Base-by-base conservation (phyloP, 768 basidiomycete species). In the Auricularia auricula-judae region DNA sequence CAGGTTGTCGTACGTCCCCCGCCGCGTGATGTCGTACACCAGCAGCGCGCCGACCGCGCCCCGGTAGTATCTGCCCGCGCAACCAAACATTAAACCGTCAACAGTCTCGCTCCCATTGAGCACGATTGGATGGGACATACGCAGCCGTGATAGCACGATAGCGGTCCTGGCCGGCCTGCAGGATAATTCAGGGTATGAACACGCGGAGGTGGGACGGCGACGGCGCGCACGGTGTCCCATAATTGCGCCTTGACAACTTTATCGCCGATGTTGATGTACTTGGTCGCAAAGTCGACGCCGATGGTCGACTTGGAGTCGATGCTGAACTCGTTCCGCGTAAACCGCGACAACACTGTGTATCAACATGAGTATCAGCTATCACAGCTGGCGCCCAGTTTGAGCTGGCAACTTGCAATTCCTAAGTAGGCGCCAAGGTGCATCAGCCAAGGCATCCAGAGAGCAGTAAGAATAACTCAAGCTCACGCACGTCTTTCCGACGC, bases 301-400 rank as follows among this genome's bases (percentile, higher is more conserved):
- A 99, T 98, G 29, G 97, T 99, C 66, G 96, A 98, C 81, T 98
- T 98, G 54, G 94, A 93, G 74, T 98, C 97, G 69, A 96, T 83
- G 81, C 95, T 97, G 86, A 99, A 99, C 78, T 98, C 95, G 74
- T 98, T 98, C 70, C 95, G 88, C 69, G 97, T 99, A 85, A 99
- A 99, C 73, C 97, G 93, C 78, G 94, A 96, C 75, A 99, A 94
- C 77, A 99, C 97, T 99, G 74, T 39, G 47, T 4, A 59, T 61
- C 62, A 59, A 53, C 1, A 44, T 18, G 43, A 18, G 18, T 51
- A 4, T 51, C 47, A 51, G 8, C 3, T 21, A 18, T 51, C 47
- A 51, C 7, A 51, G 47, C 47, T 14, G 47, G 5, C 29, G 29
- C 29, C 47, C 47, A 4, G 39, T 8, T 42, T 42, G 39, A 42